Evolutionary conservation across 768 basidiomycete species (phyloP), one percentile per base, ranked within the genome.

Genomic region (Naganishia onofrii): DNA sequence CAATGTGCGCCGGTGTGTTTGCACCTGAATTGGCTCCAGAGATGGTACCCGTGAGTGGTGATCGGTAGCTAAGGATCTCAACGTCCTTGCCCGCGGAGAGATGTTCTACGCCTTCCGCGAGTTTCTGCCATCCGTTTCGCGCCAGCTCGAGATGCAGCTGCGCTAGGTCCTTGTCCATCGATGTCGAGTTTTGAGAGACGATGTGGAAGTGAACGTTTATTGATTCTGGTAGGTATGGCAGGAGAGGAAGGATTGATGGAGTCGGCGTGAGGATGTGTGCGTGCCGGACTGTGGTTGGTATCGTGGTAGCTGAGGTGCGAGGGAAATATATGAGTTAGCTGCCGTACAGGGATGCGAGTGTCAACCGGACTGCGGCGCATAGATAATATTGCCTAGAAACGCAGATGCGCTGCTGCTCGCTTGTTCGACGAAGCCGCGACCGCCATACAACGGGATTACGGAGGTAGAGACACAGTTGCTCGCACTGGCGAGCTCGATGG

Each of bases 121-220:
- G 38, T 21, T 32, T 46, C n/a, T 44, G 29, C 60, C 63, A 70
- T 19, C 69, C 69, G 32, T 55, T 53, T 19, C 65, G 48, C 8
- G 69, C 21, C 10, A 64, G 31, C 26, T 74, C 71, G 19, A 74
- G 55, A 12, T 65, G 51, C 21, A 55, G 51, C 31, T 28, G 17
- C 46, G 58, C 46, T 34, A 64, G 23, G 23, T 26, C 34, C 29
- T 36, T 23, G 60, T 52, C 34, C 23, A 36, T 42, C 28, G 69
- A 28, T 9, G 17, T 9, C 28, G 70, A 10, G 10, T 68, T 66
- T 0, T 68, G 44, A 19, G 70, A 26, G 5, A 74, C 74, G 0
- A 79, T 67, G 74, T 81, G 77, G 65, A 81, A 74, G 68, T 76
- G 77, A 0, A 81, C 67, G 51, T 74, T 72, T 15, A 77, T 79